Evolutionary conservation across 441 rosid species (phyloP).

Genomic region (Eruca vesicaria): DNA sequence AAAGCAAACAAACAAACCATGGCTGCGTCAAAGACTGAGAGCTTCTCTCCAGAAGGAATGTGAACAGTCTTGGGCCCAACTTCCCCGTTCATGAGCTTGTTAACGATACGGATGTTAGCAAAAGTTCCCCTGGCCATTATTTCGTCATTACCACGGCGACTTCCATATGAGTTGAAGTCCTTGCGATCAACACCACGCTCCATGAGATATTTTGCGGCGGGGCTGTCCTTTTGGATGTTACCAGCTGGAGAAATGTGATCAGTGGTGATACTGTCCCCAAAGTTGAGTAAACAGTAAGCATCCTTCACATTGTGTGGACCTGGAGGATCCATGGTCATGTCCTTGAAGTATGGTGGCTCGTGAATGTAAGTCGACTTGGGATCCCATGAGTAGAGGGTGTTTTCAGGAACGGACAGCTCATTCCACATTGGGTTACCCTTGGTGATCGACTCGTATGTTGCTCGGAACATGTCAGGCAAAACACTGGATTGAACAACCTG

Average conservation of each 20-base stretch:
- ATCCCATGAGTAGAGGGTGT: conserved; percentile 78
- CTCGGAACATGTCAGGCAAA: conserved; percentile 90
- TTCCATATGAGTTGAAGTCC: conserved; percentile 97
- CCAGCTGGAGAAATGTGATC: conserved; percentile 99
- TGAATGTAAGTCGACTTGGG: conserved; percentile 93
- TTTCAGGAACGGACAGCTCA: conserved; percentile 64
- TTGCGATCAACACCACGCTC: conserved; percentile 82
- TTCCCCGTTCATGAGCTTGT: conserved; percentile 94
- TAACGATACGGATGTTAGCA: conserved; percentile 92
- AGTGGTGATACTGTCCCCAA: conserved; percentile 97
- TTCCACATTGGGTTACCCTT: conserved; percentile 99
- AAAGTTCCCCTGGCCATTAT: conserved; percentile 99
- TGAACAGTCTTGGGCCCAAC: conserved; percentile 95
- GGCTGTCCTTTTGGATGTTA: conserved; percentile 94
- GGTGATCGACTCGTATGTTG: conserved; percentile 86
- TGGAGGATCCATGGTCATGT: conserved; percentile 90
- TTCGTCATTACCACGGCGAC: conserved; percentile 98
- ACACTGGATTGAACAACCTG: conserved; percentile 95
- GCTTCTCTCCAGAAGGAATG: conserved; percentile 95
- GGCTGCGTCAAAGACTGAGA: conserved; percentile 88
- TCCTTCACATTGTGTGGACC: conserved; percentile 90
- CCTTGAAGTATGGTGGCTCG: conserved; percentile 98
- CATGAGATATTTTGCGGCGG: conserved; percentile 87
- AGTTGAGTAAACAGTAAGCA: conserved; percentile 94
- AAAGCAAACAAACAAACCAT: conserved; percentile 45